Conservation (phyloP, 2,329 filamentous ascomycete species). For the Colletotrichum nymphaeae region DNA sequence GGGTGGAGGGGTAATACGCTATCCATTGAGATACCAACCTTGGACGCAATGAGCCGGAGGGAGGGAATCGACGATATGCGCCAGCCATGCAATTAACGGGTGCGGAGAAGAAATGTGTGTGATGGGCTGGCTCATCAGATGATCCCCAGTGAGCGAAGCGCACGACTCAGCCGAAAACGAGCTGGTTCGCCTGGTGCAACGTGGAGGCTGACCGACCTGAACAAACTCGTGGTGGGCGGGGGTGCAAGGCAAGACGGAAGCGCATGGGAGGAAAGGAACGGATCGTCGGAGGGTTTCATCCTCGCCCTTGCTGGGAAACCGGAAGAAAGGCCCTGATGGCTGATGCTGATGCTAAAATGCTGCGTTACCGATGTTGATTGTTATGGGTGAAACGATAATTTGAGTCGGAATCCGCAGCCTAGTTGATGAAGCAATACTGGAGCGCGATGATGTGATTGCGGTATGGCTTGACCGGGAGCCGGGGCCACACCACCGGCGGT, state of each 20-base stretch:
- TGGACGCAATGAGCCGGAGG: neutral
- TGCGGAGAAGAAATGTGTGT: conserved; percentile 17
- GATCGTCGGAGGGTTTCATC: conserved; percentile 24
- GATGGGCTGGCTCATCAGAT: conserved; percentile 28
- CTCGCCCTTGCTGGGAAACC: conserved; percentile 3
- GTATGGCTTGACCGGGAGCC: conserved; percentile 26
- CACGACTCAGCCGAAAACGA: neutral
- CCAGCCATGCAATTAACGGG: conserved; percentile 26
- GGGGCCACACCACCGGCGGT: conserved; percentile 25
- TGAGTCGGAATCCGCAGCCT: conserved; percentile 15
- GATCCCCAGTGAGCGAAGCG: conserved; percentile 4
- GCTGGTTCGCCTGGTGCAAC: neutral
- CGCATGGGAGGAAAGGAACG: conserved; percentile 20
- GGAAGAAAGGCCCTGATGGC: conserved; percentile 2
- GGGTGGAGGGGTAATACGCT: neutral
- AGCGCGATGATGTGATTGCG: conserved; percentile 35
- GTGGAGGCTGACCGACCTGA: neutral
- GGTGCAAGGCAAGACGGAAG: neutral
- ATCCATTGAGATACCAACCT: neutral
- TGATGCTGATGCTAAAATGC: conserved; percentile 8
- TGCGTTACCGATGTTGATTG: neutral
- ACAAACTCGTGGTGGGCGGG: neutral
- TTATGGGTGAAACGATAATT: conserved; percentile 14
- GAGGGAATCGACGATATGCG: neutral
- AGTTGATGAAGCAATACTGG: conserved; percentile 36